A percentile compares a stretch with the other conserved stretches of the same genome.
Evolutionary conservation across 768 basidiomycete genomes (phyloP).

Genomic region (Chalciporus chontae): DNA sequence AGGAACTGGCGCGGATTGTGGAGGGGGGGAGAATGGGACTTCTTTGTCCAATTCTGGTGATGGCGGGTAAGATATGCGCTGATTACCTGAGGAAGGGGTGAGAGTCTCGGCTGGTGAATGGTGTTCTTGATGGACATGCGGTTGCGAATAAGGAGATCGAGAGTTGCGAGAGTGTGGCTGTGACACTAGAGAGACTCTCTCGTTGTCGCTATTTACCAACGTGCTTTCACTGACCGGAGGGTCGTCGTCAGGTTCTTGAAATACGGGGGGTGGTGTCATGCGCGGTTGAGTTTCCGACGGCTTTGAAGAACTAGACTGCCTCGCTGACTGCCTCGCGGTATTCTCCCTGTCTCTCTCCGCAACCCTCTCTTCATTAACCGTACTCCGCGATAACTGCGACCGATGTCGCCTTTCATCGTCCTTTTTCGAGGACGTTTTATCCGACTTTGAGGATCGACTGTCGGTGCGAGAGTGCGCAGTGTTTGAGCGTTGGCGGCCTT

Average conservation of each 20-base stretch:
- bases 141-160: slow-evolving; percentile 3
- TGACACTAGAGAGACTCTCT: slow-evolving; percentile 5
- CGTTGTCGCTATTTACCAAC: slow-evolving; percentile 13
- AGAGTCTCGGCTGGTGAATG: slow-evolving; percentile 12
- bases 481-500: slow-evolving; percentile 47
- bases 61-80: slow-evolving; percentile 13
- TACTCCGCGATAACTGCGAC: slow-evolving; percentile 43
- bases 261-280: slow-evolving; percentile 27
- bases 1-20: slow-evolving; percentile 41
- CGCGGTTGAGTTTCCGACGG: slow-evolving; percentile 31
- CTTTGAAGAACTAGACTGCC: slow-evolving; percentile 39
- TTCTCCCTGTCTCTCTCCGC: slow-evolving; percentile 38
- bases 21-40: slow-evolving; percentile 28
- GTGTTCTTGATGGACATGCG: slow-evolving; percentile 4
- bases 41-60: slow-evolving; percentile 21
- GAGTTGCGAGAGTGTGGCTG: slow-evolving; percentile 18
- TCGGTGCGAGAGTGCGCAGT: slow-evolving; percentile 51
- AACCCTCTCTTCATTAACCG: slow-evolving; percentile 36
- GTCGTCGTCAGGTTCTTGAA: slow-evolving; percentile 33
- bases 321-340: slow-evolving; percentile 39
- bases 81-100: neutral
- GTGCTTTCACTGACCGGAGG: slow-evolving; percentile 12
- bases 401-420: slow-evolving; percentile 47
- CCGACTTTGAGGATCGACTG: slow-evolving; percentile 54
- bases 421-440: slow-evolving; percentile 33